These are phyloP conservation scores for Kwoniella europaea DNA, from an alignment of 768 basidiomycete species.

Conservation along the genomic window DNA sequence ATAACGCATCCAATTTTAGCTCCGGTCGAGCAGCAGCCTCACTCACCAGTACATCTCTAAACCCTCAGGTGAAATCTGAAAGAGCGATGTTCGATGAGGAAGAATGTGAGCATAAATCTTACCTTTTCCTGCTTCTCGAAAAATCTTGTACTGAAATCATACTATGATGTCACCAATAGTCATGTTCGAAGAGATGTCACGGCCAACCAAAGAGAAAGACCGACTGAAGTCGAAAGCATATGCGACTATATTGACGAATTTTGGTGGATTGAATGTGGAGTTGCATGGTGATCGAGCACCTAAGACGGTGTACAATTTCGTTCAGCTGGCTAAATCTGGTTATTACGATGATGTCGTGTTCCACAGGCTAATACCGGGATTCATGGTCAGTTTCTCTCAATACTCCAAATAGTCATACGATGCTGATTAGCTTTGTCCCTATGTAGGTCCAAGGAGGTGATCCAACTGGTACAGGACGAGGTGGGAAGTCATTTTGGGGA, in stretches of 20 bases:
- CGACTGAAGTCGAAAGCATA: constrained; percentile 89
- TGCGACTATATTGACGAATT: constrained; percentile 90
- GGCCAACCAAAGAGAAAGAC: constrained; percentile 86
- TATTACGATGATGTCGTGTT: constrained; percentile 90
- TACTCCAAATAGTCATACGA: no score
- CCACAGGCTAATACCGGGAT: constrained; percentile 89
- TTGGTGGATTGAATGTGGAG: constrained; percentile 83
- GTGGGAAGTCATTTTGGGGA: constrained; percentile 92
- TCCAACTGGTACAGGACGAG: constrained; percentile 91
- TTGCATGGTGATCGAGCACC: constrained; percentile 67
- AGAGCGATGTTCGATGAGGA: constrained; percentile 98
- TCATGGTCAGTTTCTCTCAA: constrained; percentile 70
- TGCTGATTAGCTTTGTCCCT: neutral
- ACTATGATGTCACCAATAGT: constrained; percentile 54
- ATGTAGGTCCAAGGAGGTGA: constrained; percentile 93
- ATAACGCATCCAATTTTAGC: constrained; percentile 60
- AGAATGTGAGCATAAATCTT: constrained; percentile 62
- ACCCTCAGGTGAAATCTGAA: constrained; percentile 72
- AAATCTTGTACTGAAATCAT: neutral
- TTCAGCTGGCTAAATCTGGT: constrained; percentile 86
- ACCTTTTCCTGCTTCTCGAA: neutral
- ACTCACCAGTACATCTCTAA: constrained; percentile 87
- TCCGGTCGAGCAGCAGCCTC: constrained; percentile 89
- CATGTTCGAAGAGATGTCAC: constrained; percentile 94
- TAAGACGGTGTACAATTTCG: constrained; percentile 97